Evolutionary conservation across 495 filamentous ascomycete species (phyloP).

Genomic region (Hypoxylon trugodes): DNA sequence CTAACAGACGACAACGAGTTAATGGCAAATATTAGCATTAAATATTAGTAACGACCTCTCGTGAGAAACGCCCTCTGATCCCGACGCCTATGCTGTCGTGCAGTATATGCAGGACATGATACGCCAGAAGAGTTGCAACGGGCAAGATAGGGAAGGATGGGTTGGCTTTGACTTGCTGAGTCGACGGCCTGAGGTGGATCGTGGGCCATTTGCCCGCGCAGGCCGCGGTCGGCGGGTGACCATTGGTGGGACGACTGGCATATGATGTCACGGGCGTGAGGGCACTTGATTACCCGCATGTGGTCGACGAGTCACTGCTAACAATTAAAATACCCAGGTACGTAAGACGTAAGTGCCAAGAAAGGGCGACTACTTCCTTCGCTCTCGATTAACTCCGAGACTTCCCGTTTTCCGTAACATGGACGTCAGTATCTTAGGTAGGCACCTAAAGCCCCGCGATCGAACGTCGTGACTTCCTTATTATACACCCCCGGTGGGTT

Average conservation of each 20-base stretch:
- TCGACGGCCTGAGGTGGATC: neutral
- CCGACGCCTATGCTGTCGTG: slow-evolving; percentile 26
- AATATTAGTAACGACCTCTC: slow-evolving; percentile 28
- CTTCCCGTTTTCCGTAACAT: slow-evolving; percentile 1
- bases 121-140: slow-evolving; percentile 32
- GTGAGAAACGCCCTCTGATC: slow-evolving; percentile 23
- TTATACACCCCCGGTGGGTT: too few species aligned
- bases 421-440: neutral
- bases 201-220: slow-evolving; percentile 1
- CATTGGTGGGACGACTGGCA: slow-evolving; percentile 32
- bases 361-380: neutral
- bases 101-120: slow-evolving; percentile 34
- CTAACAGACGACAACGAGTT: neutral
- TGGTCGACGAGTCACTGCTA: neutral
- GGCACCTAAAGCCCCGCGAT: too few species aligned
- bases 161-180: neutral
- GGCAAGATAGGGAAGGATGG: neutral
- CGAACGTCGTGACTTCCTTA: too few species aligned
- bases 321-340: neutral
- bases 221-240: slow-evolving; percentile 24
- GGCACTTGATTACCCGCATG: slow-evolving; percentile 36
- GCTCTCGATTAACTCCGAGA: neutral
- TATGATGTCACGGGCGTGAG: slow-evolving; percentile 35
- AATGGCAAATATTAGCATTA: slow-evolving; percentile 26
- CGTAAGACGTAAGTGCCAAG: slow-evolving; percentile 24